Conservation (phyloP, 176 grass and related monocot species). For the Bolboschoenus planiculmis region DNA sequence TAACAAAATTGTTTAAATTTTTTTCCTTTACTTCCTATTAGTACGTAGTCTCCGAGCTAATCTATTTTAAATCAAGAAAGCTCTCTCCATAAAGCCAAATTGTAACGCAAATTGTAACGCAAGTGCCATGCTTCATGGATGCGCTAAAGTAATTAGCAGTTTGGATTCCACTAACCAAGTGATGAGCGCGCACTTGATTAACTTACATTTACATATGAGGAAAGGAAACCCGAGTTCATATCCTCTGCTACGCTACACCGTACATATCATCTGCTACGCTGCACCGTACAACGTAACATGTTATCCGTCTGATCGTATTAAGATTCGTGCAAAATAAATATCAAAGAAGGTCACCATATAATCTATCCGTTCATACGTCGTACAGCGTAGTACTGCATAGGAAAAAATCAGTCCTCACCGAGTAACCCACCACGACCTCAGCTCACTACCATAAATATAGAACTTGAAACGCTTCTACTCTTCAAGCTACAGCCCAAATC, state of each 20-base stretch:
- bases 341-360: too few relatives aligned
- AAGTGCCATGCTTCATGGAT: conserved; percentile 17
- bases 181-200: not conserved
- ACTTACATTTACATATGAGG: not conserved
- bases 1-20: not conserved
- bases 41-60: not conserved
- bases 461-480: not conserved
- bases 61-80: not conserved
- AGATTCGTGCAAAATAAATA: too few relatives aligned
- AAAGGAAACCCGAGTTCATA: too few relatives aligned
- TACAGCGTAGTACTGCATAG: too few relatives aligned
- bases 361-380: too few relatives aligned
- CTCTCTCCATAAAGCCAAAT: not conserved
- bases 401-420: too few relatives aligned
- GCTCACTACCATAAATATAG: not conserved
- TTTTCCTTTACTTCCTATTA: not conserved
- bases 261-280: too few relatives aligned
- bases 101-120: not conserved
- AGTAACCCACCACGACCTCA: not conserved
- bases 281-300: too few relatives aligned
- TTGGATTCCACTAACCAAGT: conserved; percentile 3
- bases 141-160: conserved; percentile 1
- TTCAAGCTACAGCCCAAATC: not conserved
- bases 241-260: too few relatives aligned
- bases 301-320: too few relatives aligned